Base-by-base conservation (phyloP, 108 stramenopile species). In the Chaetoceros tenuissimus region DNA sequence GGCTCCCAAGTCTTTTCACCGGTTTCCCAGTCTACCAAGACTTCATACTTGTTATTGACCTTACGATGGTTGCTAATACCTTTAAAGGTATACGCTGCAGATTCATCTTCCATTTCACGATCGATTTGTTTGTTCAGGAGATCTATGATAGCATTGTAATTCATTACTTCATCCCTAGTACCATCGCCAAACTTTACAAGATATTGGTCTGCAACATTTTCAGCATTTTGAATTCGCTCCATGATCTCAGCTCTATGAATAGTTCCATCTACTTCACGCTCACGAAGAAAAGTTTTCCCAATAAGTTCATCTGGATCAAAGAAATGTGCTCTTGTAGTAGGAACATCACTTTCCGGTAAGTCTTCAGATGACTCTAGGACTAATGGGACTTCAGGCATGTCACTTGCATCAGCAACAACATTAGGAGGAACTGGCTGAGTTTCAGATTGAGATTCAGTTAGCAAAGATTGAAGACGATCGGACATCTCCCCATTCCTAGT, bases 221-320 rank as follows among this genome's bases (percentile, higher is more conserved):
- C n/a, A n/a, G n/a, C n/a, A n/a, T n/a, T n/a, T n/a, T n/a, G n/a
- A n/a, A n/a, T n/a, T n/a, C n/a, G n/a, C 28, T 25, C 24, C 43
- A 30, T 34, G 1, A 31, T 53, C 52, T 23, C 18, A 13, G 47
- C 26, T 21, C 54, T 25, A 20, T 24, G 2, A 3, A 25, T 13
- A 0, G 18, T 8, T 18, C 55, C 55, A 27, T 64, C 55, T 53
- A 34, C 53, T 26, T 8, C 3, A 10, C 25, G 24, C 3, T 46
- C 24, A 3, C 16, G 5, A 5, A 65, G 48, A 31, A 52, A 57
- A 25, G 56, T 49, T 47, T 55, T 49, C 13, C 67, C 68, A 28
- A 66, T 44, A 1, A 66, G 51, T 10, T 67, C 66, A 16, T 61
- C 52, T 10, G 34, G 59, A 2, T 31, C 48, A 3, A 49, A 22